phyloP scores from a whole-genome alignment of 345 rosid genomes.

The Pugionium dolabratum region DNA sequence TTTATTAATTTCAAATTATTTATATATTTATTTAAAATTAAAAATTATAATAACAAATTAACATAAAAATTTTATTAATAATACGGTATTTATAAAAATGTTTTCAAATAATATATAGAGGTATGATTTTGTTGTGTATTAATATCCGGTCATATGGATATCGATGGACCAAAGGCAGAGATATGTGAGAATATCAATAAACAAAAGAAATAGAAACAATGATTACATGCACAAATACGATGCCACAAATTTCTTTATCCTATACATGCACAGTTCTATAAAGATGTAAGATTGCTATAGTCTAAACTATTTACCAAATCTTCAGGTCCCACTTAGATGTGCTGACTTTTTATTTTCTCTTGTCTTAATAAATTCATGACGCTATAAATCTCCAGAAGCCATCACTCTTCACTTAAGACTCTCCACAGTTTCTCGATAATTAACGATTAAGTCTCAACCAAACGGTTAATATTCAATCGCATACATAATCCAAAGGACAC shows the following conservation, averaged over 20 bases:
- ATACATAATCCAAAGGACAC: neutral
- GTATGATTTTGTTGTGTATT: too few species aligned
- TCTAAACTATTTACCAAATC: slow-evolving; percentile 34
- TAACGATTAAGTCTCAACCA: neutral
- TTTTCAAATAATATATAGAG: too few species aligned
- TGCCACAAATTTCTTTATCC: slow-evolving; percentile 35
- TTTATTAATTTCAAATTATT: too few species aligned
- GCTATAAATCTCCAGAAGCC: slow-evolving; percentile 33
- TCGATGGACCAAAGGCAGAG: slow-evolving; percentile 13
- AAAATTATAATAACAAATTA: too few species aligned
- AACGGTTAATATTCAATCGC: neutral
- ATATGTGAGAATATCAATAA: slow-evolving; percentile 26
- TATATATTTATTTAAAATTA: too few species aligned
- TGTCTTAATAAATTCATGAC: slow-evolving; percentile 2
- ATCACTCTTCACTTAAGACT: slow-evolving; percentile 20
- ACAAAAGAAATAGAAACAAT: slow-evolving; percentile 32
- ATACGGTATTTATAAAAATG: too few species aligned
- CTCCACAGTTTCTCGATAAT: neutral
- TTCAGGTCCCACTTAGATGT: slow-evolving; percentile 45
- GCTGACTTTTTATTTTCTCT: slow-evolving; percentile 31
- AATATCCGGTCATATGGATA: too few species aligned
- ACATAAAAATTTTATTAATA: too few species aligned
- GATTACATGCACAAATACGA: slow-evolving; percentile 46
- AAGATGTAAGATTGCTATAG: slow-evolving; percentile 15
- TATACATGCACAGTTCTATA: slow-evolving; percentile 1